Conservation (phyloP, 1,139 yeast species). For the Arxiozyma bovina region DNA sequence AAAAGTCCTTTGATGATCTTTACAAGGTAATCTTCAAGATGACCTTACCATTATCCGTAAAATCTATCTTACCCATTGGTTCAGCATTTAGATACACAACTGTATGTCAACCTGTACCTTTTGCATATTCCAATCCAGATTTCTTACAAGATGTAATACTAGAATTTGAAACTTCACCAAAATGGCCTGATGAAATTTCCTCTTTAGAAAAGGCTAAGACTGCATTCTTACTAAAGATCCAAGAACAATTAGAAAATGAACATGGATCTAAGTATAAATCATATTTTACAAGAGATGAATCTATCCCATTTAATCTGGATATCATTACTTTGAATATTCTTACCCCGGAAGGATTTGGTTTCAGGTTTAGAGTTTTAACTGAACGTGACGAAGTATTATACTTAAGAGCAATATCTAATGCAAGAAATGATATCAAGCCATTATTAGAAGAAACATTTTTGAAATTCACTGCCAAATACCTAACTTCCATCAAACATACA, state of each 20-base stretch:
- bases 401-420: slow-evolving; percentile 57
- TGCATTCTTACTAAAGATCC: slow-evolving; percentile 73
- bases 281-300: slow-evolving; percentile 53
- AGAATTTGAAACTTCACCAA: slow-evolving; percentile 81
- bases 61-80: slow-evolving; percentile 64
- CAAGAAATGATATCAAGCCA: slow-evolving; percentile 49
- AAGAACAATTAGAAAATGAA: slow-evolving; percentile 42
- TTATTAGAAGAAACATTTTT: slow-evolving; percentile 55
- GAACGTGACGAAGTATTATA: slow-evolving; percentile 76
- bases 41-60: slow-evolving; percentile 64
- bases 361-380: slow-evolving; percentile 61
- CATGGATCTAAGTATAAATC: slow-evolving; percentile 47
- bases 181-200: slow-evolving; percentile 89
- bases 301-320: slow-evolving; percentile 56
- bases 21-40: slow-evolving; percentile 39
- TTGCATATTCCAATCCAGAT: slow-evolving; percentile 67
- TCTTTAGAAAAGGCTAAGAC: slow-evolving; percentile 85
- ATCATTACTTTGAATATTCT: slow-evolving; percentile 54
- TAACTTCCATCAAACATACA: slow-evolving; percentile 71
- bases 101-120: slow-evolving; percentile 71
- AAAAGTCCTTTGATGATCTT: slow-evolving; percentile 58
- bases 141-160: slow-evolving; percentile 72
- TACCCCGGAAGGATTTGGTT: slow-evolving; percentile 84
- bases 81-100: slow-evolving; percentile 68
- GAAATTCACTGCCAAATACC: slow-evolving; percentile 57